Evolutionary conservation across 1,284 basidiomycete species (phyloP), one percentile per base, ranked within the genome.

Genomic region (Leccinum cinnamomeum): DNA sequence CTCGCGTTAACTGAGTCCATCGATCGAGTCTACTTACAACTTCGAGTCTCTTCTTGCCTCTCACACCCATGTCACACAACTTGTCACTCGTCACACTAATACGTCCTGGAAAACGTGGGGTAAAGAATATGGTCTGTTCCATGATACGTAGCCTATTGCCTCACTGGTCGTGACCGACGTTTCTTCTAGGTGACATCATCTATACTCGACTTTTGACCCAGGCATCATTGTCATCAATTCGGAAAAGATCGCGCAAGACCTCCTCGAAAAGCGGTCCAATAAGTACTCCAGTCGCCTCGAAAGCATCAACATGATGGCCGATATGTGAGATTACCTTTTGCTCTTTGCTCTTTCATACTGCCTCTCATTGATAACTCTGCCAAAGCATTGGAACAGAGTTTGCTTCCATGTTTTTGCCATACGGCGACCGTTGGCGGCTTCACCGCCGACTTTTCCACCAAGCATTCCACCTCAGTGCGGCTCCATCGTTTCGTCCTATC

Each of bases 371-470:
- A 41, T 59, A 28, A 25, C 3, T 11, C 6, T 16, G 20, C 18
- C 10, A 41, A 57, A 73, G 70, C 28, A 48, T 69, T 20, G 68
- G 67, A 5, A 56, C 44, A 8, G 70, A 62, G 20, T 72, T 67
- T 53, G 55, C 63, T 2, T 69, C 70, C 5, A 53, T 70, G 53
- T 69, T 70, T 41, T 20, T 70, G 8, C 68, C 66, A 6, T 70
- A 73, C 51, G 64, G 68, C 11, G 68, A 70, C 53, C 65, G 64
- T 7, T 73, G 69, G 69, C 70, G 70, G 1, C 66, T 72, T 39
- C 70, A 71, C 60, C 68, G 72, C 14, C 61, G 69, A n/a, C 6
- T 71, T 28, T 74, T 74, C 50, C 70, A 74, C 25, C 72, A 71
- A 41, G 67, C 72, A 6, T 66, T 72, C 39, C 63, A 64, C 3